phyloP scores from a whole-genome alignment of 805 yeast genomes.

The Sugiyamaella boreocaroliniensis region DNA sequence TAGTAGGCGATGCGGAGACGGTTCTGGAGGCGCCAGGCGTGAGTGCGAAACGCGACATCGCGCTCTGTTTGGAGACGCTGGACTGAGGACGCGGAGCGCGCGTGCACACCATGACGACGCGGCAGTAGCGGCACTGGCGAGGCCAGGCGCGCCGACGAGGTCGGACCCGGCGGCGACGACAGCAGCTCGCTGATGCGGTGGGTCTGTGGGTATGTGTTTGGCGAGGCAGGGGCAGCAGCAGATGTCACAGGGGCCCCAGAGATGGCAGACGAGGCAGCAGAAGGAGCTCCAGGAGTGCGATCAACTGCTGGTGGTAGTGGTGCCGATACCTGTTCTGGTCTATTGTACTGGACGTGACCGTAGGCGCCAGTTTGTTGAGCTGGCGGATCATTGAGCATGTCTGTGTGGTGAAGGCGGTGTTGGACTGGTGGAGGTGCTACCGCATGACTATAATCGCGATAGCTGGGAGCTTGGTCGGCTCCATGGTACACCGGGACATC shows the following conservation, averaged over 20 bases:
- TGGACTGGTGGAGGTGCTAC: neutral
- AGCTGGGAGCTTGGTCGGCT: neutral
- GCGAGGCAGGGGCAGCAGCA: neutral
- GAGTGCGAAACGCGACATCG: neutral
- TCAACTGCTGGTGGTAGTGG: too few relatives aligned
- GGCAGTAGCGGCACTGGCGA: constrained; percentile 17
- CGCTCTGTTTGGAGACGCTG: constrained; percentile 7
- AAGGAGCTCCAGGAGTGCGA: too few relatives aligned
- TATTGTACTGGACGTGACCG: neutral
- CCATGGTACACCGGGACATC: neutral
- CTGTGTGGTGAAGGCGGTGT: neutral
- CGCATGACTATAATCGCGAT: neutral
- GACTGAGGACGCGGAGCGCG: constrained; percentile 1
- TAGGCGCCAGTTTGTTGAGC: neutral
- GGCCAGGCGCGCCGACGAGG: constrained; percentile 6
- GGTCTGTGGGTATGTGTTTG: neutral
- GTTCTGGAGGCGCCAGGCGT: constrained; percentile 25
- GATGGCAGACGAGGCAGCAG: too few relatives aligned
- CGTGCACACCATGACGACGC: neutral
- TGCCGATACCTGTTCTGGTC: too few relatives aligned
- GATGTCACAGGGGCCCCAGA: too few relatives aligned
- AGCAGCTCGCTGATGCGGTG: neutral
- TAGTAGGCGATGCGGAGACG: constrained; percentile 31
- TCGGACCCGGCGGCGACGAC: constrained; percentile 11
- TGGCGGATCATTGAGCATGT: neutral